These are phyloP conservation scores for Termitomyces heimii DNA, from an alignment of 768 basidiomycete genomes.

Conservation along the genomic window DNA sequence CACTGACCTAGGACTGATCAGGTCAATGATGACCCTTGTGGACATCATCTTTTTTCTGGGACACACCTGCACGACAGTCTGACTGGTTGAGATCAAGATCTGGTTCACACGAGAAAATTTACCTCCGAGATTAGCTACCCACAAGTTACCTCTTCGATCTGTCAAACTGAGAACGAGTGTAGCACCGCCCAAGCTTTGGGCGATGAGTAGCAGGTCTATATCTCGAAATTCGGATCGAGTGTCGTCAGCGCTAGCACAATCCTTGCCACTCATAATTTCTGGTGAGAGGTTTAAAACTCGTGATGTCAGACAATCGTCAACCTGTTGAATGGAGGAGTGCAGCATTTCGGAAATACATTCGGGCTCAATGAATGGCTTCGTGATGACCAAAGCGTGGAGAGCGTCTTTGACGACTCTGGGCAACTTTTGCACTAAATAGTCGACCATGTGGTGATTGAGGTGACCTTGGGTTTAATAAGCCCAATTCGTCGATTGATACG, in stretches of 20 bases:
- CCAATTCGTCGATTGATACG: neutral
- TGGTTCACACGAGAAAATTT: neutral
- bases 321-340: conserved; percentile 5
- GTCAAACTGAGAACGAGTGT: conserved; percentile 49
- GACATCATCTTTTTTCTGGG: neutral
- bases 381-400: neutral
- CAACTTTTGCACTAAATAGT: conserved; percentile 7
- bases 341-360: conserved; percentile 3
- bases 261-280: conserved; percentile 12
- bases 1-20: conserved; percentile 6
- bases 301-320: conserved; percentile 38
- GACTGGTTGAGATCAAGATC: neutral
- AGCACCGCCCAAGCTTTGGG: conserved; percentile 43
- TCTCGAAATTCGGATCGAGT: neutral
- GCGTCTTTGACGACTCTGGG: conserved; percentile 3
- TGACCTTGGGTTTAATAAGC: conserved; percentile 3
- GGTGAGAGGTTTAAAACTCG: conserved; percentile 42
- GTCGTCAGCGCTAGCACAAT: conserved; percentile 3
- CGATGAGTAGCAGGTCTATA: neutral
- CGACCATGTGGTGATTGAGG: conserved; percentile 8
- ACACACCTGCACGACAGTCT: conserved; percentile 14
- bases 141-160: conserved; percentile 44
- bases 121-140: conserved; percentile 53
- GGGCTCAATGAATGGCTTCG: neutral
- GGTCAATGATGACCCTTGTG: neutral